Conservation (phyloP, 306 rosid species). For the Crataegus laevigata region DNA sequence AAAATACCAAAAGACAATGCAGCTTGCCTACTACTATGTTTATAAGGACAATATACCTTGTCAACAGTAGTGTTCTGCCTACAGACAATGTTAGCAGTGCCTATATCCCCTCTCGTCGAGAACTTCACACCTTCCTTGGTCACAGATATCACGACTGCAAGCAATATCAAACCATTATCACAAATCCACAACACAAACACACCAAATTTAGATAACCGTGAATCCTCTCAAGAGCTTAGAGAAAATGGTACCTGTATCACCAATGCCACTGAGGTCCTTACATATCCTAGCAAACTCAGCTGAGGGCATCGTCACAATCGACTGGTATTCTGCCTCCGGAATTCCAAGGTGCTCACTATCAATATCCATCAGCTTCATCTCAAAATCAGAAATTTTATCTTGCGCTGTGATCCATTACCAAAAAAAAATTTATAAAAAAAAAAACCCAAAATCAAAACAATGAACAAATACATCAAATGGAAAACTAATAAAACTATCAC, state of each 20-base stretch:
- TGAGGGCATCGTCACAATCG: conserved; percentile 90
- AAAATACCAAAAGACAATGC: neutral
- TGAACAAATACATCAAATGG: neutral
- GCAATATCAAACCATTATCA: neutral
- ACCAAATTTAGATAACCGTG: neutral
- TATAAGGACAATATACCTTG: conserved; percentile 37
- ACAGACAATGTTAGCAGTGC: conserved; percentile 86
- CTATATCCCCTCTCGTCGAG: conserved; percentile 92
- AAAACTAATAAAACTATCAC: neutral
- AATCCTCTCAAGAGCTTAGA: neutral
- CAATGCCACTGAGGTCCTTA: conserved; percentile 84
- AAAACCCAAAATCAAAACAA: neutral
- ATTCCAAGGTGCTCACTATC: conserved; percentile 97
- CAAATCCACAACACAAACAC: neutral
- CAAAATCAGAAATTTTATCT: conserved; percentile 86
- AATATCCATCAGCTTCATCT: conserved; percentile 97
- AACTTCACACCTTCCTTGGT: conserved; percentile 93
- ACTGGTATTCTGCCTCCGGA: conserved; percentile 91
- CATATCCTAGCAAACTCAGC: conserved; percentile 87
- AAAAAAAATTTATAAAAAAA: too few species aligned
- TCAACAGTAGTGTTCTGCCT: conserved; percentile 88
- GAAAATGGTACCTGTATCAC: conserved; percentile 66
- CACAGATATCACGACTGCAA: conserved; percentile 87
- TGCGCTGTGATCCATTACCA: conserved; percentile 29
- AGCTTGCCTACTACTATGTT: neutral